A percentile compares a stretch with the other conserved stretches of the same genome.
phyloP scores from a whole-genome alignment of 2,329 filamentous ascomycete genomes.

The Pezicula rhizophila region DNA sequence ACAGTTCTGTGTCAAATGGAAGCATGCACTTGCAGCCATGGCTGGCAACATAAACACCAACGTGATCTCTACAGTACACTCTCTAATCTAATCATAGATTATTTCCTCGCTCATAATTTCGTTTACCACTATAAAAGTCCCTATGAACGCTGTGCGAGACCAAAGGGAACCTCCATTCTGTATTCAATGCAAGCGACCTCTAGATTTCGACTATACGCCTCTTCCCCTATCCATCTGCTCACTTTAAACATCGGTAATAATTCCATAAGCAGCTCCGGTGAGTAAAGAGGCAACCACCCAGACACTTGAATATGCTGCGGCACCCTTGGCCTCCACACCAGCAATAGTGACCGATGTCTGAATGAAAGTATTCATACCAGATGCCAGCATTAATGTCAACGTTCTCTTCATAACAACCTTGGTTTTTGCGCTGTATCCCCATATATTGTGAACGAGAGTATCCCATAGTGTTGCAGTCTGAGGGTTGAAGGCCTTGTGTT shows the following conservation, averaged over 20 bases:
- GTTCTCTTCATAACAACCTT: constrained; percentile 63
- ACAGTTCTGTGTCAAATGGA: too few relatives aligned
- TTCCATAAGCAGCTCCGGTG: constrained; percentile 49
- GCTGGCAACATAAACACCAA: too few relatives aligned
- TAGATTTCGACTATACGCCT: not conserved
- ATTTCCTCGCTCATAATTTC: too few relatives aligned
- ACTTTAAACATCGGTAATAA: constrained; percentile 41
- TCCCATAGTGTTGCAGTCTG: constrained; percentile 59
- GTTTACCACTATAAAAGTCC: too few relatives aligned
- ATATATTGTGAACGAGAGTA: constrained; percentile 67
- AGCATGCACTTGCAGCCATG: too few relatives aligned
- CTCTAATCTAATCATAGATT: too few relatives aligned
- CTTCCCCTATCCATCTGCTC: not conserved
- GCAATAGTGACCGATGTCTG: constrained; percentile 61
- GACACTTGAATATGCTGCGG: constrained; percentile 63
- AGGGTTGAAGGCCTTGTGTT: constrained; percentile 53
- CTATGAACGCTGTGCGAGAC: too few relatives aligned
- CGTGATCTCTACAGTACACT: too few relatives aligned
- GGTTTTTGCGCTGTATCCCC: constrained; percentile 58
- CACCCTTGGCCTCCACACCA: constrained; percentile 65
- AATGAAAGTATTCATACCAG: constrained; percentile 54
- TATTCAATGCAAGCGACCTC: not conserved
- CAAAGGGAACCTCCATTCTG: too few relatives aligned
- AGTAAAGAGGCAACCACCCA: constrained; percentile 64
- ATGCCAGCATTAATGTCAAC: constrained; percentile 48